phyloP scores from a whole-genome alignment of 1,139 yeast genomes.

The Lodderomyces orthopsilosis region DNA sequence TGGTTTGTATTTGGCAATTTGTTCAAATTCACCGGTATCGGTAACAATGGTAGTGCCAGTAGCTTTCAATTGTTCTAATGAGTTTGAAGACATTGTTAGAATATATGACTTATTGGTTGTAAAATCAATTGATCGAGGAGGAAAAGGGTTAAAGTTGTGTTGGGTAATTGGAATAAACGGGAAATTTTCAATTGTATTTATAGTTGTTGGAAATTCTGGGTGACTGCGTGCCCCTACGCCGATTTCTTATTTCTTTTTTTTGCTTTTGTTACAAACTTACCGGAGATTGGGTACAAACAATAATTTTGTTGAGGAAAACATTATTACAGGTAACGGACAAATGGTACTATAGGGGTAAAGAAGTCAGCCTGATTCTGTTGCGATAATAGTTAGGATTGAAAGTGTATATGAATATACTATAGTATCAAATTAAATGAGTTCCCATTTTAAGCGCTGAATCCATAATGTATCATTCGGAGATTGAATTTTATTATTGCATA shows the following conservation, averaged over 20 bases:
- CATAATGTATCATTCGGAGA: background rate
- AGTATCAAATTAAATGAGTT: too few relatives aligned
- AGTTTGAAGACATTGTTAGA: conserved; percentile 42
- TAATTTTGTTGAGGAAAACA: too few relatives aligned
- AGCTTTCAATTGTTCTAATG: conserved; percentile 91
- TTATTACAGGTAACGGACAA: too few relatives aligned
- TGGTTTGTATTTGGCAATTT: conserved; percentile 96
- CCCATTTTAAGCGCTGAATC: too few relatives aligned
- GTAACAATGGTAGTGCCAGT: conserved; percentile 96
- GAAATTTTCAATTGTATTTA: background rate
- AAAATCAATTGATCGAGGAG: background rate
- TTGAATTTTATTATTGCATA: background rate
- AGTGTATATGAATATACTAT: too few relatives aligned
- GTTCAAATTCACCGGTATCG: conserved; percentile 98
- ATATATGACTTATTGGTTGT: background rate
- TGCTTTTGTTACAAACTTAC: background rate
- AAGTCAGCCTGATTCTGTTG: too few relatives aligned
- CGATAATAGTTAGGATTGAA: too few relatives aligned
- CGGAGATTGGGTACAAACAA: background rate
- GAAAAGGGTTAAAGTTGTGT: background rate
- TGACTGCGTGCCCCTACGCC: background rate
- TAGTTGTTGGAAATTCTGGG: background rate
- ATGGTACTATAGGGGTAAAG: too few relatives aligned
- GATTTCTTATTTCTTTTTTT: background rate
- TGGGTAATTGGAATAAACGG: background rate